Evolutionary conservation across 1,139 yeast species (phyloP).

Genomic region (Blastobotrys raffinosifermentans): DNA sequence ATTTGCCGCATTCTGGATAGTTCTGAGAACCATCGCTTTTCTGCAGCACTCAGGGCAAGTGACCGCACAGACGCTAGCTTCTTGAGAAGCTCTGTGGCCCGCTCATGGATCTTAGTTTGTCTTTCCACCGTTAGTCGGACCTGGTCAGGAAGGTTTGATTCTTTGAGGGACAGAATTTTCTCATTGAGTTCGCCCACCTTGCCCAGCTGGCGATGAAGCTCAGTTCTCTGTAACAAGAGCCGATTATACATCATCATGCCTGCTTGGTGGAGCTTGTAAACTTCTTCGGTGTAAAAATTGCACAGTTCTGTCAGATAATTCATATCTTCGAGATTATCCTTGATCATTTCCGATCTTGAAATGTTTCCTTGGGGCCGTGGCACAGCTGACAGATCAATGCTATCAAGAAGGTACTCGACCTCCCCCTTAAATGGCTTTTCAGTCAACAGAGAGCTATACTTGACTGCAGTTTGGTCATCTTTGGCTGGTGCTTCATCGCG

Average conservation of each 20-base stretch:
- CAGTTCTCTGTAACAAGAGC: conserved; percentile 31
- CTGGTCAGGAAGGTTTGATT: conserved; percentile 9
- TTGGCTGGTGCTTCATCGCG: no score
- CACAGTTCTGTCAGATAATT: conserved; percentile 25
- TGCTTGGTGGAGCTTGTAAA: conserved; percentile 27
- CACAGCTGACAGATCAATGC: conserved; percentile 6
- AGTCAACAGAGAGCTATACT: conserved; percentile 8
- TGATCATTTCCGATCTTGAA: conserved; percentile 12
- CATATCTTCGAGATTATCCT: conserved; percentile 21
- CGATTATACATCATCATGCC: conserved; percentile 32
- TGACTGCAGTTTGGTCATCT: neutral
- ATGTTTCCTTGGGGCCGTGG: conserved; percentile 2
- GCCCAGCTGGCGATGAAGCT: conserved; percentile 36
- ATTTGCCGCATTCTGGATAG: conserved; percentile 28
- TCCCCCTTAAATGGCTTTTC: conserved; percentile 11
- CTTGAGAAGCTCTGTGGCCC: conserved; percentile 31
- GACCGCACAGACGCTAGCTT: conserved; percentile 26
- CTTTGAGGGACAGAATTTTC: conserved; percentile 25
- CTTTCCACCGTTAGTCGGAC: conserved; percentile 21
- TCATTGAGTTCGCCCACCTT: conserved; percentile 20
- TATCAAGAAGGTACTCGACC: conserved; percentile 8
- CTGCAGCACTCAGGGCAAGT: conserved; percentile 36
- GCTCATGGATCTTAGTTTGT: conserved; percentile 31
- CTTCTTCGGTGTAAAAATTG: conserved; percentile 23
- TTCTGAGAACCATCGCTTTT: conserved; percentile 43